Conservation (phyloP, 2,329 filamentous ascomycete genomes). For the Aureobasidium sp. region DNA sequence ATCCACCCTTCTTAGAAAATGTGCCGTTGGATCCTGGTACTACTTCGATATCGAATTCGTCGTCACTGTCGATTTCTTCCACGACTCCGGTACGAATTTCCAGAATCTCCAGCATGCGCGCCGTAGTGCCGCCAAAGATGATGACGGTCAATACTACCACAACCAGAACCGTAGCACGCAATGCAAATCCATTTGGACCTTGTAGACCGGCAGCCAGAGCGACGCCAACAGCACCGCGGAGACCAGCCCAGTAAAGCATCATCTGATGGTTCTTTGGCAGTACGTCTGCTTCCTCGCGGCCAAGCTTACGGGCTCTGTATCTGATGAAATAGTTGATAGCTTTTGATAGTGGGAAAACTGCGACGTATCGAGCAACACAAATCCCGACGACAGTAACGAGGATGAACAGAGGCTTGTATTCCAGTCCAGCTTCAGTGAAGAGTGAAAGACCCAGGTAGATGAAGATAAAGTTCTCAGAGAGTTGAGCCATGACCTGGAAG, state of each 20-base stretch:
- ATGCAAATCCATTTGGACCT: constrained; percentile 62
- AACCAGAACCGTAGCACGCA: constrained; percentile 92
- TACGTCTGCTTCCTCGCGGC: constrained; percentile 73
- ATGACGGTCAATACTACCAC: constrained; percentile 97
- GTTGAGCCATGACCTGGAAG: constrained; percentile 87
- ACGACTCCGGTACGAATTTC: constrained; percentile 95
- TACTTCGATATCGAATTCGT: constrained; percentile 93
- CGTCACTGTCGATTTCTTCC: constrained; percentile 94
- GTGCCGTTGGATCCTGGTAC: constrained; percentile 59
- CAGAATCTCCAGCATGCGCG: constrained; percentile 93
- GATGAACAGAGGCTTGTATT: constrained; percentile 92
- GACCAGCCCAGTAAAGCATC: constrained; percentile 99
- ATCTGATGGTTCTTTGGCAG: constrained; percentile 91
- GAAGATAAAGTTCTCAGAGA: constrained; percentile 99
- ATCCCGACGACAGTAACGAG: constrained; percentile 88
- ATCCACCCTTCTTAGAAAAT: constrained; percentile 73
- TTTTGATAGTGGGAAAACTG: constrained; percentile 86
- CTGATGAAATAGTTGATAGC: constrained; percentile 89
- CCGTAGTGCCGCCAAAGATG: constrained; percentile 95
- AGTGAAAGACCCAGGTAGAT: constrained; percentile 94
- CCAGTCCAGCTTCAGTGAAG: constrained; percentile 81
- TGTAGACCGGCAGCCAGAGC: constrained; percentile 83
- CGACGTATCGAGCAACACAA: constrained; percentile 83
- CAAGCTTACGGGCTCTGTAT: constrained; percentile 71
- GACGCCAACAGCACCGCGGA: constrained; percentile 92